Evolutionary conservation across 2,329 filamentous ascomycete species (phyloP), one percentile per base, ranked within the genome.

Genomic region (Talaromyces sp.): DNA sequence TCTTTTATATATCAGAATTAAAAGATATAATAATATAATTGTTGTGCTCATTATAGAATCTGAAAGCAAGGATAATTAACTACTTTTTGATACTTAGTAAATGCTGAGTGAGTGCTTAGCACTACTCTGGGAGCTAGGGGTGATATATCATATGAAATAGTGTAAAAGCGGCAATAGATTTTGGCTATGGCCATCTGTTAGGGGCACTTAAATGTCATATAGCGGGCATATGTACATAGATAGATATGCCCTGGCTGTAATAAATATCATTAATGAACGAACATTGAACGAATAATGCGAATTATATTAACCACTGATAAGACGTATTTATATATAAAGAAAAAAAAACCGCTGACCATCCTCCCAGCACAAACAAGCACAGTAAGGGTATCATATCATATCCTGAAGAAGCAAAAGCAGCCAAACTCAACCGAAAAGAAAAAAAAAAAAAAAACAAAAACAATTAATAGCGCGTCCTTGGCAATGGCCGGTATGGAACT

Each of bases 401-500:
- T n/a, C n/a, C n/a, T 52, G 5, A 29, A 26, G 19, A 29, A 26
- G 5, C 49, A 52, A 52, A 52, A 27, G 26, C 29, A 17, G 11
- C 24, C 24, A 19, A 51, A 51, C 14, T 3, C 49, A 27, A 19
- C 13, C 31, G 31, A 32, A 32, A 6, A 11, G 10, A 31, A 31
- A 3, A 8, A 13, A 11, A 32, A 32, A 32, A n/a, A n/a, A n/a
- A 27, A 27, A 27, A 27, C 6, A 13, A 43, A 43, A 43, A 6
- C 4, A 50, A 50, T 50, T 13, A 50, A 26, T n/a, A 52, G 11
- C 49, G 49, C 27, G 19, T 52, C 17, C 49, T 52, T 32, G 31
- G 41, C 14, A 46, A 41, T 3, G 35, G 7, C 26, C 50, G 51
- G 3, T 61, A 51, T n/a, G 60, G 60, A 14, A 62, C 49, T 13